Evolutionary conservation across 345 rosid species (phyloP), one percentile per base, ranked within the genome.

Genomic region (Stellera chamaejasme): DNA sequence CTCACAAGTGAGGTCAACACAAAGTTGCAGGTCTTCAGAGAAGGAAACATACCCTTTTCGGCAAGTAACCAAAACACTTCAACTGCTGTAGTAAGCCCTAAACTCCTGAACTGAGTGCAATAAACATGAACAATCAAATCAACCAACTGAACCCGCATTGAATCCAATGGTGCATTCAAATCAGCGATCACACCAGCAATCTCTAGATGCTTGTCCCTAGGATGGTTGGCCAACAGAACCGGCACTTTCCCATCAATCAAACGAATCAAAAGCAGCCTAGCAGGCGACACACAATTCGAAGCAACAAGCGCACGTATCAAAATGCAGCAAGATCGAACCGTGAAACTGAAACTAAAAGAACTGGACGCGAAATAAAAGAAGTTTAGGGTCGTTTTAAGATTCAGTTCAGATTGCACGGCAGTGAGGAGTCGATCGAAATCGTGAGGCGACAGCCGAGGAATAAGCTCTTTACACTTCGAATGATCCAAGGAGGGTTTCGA

Each of bases 71-170:
- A 60, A 62, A 89, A 79, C 10, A 69, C 71, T 52, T 83, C 89
- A 55, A 78, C 36, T 56, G 84, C 89, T 56, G 65, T 39, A 52
- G 66, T 65, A 2, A 77, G 77, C 60, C 87, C 85, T 41, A 13
- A 43, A 68, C 75, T 74, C 65, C 79, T 73, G 61, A 80, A 69
- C 58, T 89, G 81, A 3, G 87, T 75, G 64, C 84, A 66, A 63
- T 67, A 89, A 70, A 80, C 76, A 61, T 77, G 95, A 45, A 86
- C 50, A 43, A 89, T 58, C 61, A 80, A 67, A 72, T 89, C 97
- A 48, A 70, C 72, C 1, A 76, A 61, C 48, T 50, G 61, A 61
- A 46, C 77, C 47, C 67, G 70, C 8, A 41, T 43, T 2, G 65
- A 56, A 56, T 71, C 72, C 15, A 68, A 66, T 52, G 63, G 50